These are phyloP conservation scores for Berberis vulgaris DNA, from an alignment of 164 flowering plant species.

Conservation along the genomic window DNA sequence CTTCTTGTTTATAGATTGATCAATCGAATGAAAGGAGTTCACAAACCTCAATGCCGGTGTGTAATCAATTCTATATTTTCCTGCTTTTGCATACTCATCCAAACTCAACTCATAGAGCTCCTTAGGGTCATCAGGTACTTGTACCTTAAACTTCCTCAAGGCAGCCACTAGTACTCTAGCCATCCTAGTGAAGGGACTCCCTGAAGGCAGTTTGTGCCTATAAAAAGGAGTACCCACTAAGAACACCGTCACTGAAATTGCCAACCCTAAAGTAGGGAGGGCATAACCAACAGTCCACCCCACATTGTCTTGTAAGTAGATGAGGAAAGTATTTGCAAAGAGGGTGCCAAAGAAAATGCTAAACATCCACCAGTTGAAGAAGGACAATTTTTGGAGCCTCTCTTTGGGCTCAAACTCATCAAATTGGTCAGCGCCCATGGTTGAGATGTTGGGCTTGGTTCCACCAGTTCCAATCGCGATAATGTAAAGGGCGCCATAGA, in stretches of 20 bases:
- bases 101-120: background rate
- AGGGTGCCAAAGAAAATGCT: background rate
- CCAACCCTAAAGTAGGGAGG: background rate
- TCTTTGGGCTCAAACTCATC: too few species aligned
- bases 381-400: too few species aligned
- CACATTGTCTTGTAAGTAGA: slow-evolving; percentile 4
- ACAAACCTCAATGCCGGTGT: background rate
- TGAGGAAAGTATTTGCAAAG: slow-evolving; percentile 1
- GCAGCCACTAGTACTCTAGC: slow-evolving; percentile 4
- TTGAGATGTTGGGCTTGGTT: background rate
- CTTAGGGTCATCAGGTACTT: background rate
- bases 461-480: slow-evolving; percentile 23
- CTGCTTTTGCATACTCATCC: background rate
- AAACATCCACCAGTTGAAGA: too few species aligned
- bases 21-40: too few species aligned
- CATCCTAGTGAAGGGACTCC: slow-evolving; percentile 4
- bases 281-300: slow-evolving; percentile 2
- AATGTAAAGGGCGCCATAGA: slow-evolving; percentile 16
- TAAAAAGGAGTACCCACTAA: too few species aligned
- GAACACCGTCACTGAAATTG: too few species aligned
- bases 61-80: background rate
- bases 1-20: too few species aligned
- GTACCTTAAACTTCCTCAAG: slow-evolving; percentile 1
- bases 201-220: background rate
- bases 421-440: too few species aligned